phyloP scores from a whole-genome alignment of 2,329 filamentous ascomycete genomes.

The Leptoxyphium fumago region DNA sequence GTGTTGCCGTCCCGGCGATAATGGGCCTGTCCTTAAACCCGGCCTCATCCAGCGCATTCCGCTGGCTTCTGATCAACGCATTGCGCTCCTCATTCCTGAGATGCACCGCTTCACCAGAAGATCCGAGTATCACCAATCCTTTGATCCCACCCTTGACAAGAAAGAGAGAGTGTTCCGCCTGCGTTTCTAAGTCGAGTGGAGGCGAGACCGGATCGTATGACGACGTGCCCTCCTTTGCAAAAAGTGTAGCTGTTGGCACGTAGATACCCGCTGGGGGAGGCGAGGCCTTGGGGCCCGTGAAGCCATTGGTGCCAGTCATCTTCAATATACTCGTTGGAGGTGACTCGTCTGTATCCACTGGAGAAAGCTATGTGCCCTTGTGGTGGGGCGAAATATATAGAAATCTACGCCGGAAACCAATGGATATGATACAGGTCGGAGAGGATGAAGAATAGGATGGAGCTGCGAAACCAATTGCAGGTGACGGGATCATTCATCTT shows the following conservation, averaged over 20 bases:
- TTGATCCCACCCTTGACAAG: conserved; percentile 45
- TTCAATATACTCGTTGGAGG: too few relatives aligned
- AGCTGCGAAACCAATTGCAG: too few relatives aligned
- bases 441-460: too few relatives aligned
- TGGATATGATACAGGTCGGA: too few relatives aligned
- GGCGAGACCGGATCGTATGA: conserved; percentile 32
- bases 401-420: too few relatives aligned
- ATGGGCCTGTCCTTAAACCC: conserved; percentile 46
- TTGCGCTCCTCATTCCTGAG: conserved; percentile 43
- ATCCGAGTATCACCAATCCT: conserved; percentile 48
- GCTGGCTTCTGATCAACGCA: conserved; percentile 39
- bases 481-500: too few relatives aligned
- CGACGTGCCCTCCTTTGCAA: conserved; percentile 33
- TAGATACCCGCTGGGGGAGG: conserved; percentile 41
- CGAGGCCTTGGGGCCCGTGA: conserved; percentile 1
- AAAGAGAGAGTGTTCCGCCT: conserved; percentile 44
- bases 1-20: conserved; percentile 47
- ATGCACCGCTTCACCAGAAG: conserved; percentile 50
- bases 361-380: too few relatives aligned
- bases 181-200: conserved; percentile 42
- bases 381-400: too few relatives aligned
- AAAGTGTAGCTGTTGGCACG: conserved; percentile 50
- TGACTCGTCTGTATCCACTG: too few relatives aligned
- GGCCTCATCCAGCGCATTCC: conserved; percentile 39
- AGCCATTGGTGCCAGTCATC: background rate